Conservation (phyloP, 176 grass and related monocot species). For the Oryza glaberrima region DNA sequence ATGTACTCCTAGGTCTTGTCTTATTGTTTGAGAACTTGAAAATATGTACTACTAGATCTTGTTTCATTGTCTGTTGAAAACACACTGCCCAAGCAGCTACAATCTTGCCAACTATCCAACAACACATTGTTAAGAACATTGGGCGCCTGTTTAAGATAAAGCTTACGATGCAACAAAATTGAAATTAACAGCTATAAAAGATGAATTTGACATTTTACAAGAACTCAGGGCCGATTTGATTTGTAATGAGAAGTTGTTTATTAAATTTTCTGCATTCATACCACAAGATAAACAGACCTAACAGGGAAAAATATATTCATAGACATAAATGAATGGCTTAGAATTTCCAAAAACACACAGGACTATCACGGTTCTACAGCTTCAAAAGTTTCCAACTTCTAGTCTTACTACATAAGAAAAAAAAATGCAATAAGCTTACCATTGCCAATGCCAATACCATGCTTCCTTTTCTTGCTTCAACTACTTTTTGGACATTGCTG, state of each 20-base stretch:
- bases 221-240: background rate
- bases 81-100: too few relatives aligned
- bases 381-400: background rate
- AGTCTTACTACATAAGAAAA: background rate
- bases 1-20: background rate
- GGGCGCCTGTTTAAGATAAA: background rate
- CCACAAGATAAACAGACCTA: background rate
- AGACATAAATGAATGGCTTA: background rate
- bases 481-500: constrained; percentile 82
- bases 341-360: constrained; percentile 3
- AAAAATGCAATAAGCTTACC: constrained; percentile 59
- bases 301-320: background rate
- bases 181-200: background rate
- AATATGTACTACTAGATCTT: too few relatives aligned
- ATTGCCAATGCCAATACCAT: constrained; percentile 85
- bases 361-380: background rate
- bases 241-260: background rate
- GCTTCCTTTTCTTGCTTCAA: constrained; percentile 81
- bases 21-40: too few relatives aligned
- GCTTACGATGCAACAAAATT: constrained; percentile 4
- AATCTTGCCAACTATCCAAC: background rate
- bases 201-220: background rate
- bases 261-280: background rate
- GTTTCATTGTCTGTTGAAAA: too few relatives aligned
- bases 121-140: background rate